Evolutionary conservation across 495 filamentous ascomycete genomes (phyloP), one percentile per base, ranked within the genome.

Genomic region (Sporormia fimetaria): DNA sequence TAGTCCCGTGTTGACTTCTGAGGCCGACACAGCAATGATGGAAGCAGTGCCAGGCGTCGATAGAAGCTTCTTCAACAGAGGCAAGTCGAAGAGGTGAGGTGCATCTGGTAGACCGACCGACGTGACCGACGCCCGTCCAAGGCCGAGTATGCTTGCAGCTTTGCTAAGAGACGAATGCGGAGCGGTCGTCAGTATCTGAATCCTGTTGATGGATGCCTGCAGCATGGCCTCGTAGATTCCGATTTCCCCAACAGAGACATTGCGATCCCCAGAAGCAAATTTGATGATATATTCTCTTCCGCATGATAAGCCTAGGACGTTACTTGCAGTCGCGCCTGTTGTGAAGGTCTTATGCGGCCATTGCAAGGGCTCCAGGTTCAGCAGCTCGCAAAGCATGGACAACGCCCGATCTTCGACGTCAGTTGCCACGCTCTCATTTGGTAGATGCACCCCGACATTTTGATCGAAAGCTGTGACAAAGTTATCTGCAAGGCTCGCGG

Each of bases 1-100:
- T 5, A 71, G 64, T 1, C 88, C 88, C 3, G 86, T 93, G 51
- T 96, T 95, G 25, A 95, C 84, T 64, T 96, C 88, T 6, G 82
- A 85, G 17, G 77, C 78, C 17, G 84, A 87, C 6, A 93, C 63
- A 10, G 70, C 80, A 2, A 94, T 70, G 39, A 96, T 86, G 30
- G 68, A 80, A 8, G 69, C 83, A 17, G 68, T 69, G 11, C 69
- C 67, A 3, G 57, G 22, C 50, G 44, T 62, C 42, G 59, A 57
- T 14, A 87, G 61, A 15, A 67, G 60, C 24, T 71, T 65, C 47
- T 76, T 68, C 0, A 85, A 56, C 8, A 53, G 49, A 10, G 73
- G 64, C 14, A 92, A 37, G 47, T 94, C 80, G 51, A 93, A 68
- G 30, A 61, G 63, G 64, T 84, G 79, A 4, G 74, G 70, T 41